These are phyloP conservation scores for Meyerozyma sp. DNA, from an alignment of 1,139 yeast genomes.

Conservation along the genomic window DNA sequence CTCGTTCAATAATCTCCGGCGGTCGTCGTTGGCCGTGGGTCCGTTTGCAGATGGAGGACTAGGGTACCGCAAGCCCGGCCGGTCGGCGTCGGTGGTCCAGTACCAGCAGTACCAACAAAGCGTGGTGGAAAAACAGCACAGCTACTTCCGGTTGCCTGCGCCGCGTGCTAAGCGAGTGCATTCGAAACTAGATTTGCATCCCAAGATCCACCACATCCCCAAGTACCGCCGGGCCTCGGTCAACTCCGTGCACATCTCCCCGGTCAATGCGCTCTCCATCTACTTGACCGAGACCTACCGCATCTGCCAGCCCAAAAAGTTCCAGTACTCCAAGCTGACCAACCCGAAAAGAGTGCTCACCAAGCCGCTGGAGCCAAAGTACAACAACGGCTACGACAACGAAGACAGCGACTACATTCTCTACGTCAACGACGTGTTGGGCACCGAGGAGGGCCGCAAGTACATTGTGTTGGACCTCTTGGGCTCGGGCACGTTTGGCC, in stretches of 20 bases:
- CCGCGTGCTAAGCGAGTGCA: constrained; percentile 36
- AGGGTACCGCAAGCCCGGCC: constrained; percentile 8
- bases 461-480: constrained; percentile 84
- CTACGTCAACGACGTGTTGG: constrained; percentile 90
- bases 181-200: constrained; percentile 52
- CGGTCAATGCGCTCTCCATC: constrained; percentile 74
- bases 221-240: constrained; percentile 78
- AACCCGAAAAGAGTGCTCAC: constrained; percentile 92
- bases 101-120: constrained; percentile 34
- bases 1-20: constrained; percentile 3
- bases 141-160: constrained; percentile 25
- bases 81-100: constrained; percentile 35
- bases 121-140: constrained; percentile 20
- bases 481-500: constrained; percentile 98
- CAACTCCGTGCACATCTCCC: constrained; percentile 78
- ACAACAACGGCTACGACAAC: constrained; percentile 83
- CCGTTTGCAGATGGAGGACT: not conserved
- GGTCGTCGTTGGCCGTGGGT: constrained; percentile 10
- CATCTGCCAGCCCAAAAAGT: constrained; percentile 77
- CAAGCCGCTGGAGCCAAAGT: constrained; percentile 81
- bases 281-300: constrained; percentile 76
- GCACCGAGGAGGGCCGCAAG: constrained; percentile 80
- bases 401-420: constrained; percentile 85
- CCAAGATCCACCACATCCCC: constrained; percentile 60
- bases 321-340: constrained; percentile 75